A percentile compares a stretch with the other conserved stretches of the same genome.
Conservation (phyloP, 345 rosid species). For the Populus ilicifolia region DNA sequence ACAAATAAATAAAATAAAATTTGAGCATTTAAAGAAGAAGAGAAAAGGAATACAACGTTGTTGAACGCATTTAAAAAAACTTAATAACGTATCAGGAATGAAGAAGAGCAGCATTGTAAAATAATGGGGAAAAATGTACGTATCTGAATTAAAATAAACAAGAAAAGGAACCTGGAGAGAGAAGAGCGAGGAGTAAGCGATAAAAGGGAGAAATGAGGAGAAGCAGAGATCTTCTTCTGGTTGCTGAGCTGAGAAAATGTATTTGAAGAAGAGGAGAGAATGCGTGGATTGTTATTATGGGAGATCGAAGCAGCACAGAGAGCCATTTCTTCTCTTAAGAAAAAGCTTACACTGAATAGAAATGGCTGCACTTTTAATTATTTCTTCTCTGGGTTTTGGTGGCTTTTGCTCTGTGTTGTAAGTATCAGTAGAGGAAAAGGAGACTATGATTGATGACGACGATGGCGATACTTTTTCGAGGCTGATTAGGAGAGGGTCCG, state of each 20-base stretch:
- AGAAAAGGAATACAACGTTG: no score
- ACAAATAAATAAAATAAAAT: no score
- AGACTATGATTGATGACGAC: background rate
- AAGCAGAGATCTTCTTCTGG: slow-evolving; percentile 14
- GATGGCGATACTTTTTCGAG: background rate
- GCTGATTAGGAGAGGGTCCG: no score
- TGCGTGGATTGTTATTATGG: slow-evolving; percentile 4
- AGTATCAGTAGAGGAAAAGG: background rate
- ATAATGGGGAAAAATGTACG: background rate
- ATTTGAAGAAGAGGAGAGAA: slow-evolving; percentile 9
- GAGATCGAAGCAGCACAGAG: slow-evolving; percentile 30
- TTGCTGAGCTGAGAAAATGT: background rate
- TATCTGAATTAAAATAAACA: background rate
- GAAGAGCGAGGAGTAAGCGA: background rate
- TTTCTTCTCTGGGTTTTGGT: background rate
- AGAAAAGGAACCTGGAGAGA: background rate
- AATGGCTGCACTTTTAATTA: background rate
- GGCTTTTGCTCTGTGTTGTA: background rate
- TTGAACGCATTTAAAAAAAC: no score
- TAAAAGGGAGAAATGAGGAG: slow-evolving; percentile 18
- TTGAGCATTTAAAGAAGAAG: no score
- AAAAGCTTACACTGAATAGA: background rate
- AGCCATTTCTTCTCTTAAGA: slow-evolving; percentile 18
- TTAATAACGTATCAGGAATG: background rate
- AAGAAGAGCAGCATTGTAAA: no score